A percentile compares a stretch with the other conserved stretches of the same genome.
Evolutionary conservation across 179 eudicot genomes (phyloP).

Genomic region (Silene noctiflora): DNA sequence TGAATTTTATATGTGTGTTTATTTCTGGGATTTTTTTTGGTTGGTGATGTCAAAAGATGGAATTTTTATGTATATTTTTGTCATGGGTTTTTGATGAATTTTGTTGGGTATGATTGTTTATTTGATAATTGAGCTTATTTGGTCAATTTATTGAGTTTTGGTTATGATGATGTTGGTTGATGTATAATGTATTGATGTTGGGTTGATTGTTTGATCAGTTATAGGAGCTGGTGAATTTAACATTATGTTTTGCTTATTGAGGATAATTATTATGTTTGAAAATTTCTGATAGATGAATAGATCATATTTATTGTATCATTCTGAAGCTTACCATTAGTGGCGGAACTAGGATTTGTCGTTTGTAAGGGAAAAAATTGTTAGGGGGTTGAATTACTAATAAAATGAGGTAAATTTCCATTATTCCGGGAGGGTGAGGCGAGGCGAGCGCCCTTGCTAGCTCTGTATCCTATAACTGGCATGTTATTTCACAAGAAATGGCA

Average conservation of each 20-base stretch:
- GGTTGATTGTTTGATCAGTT: not conserved
- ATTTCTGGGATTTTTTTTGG: slow-evolving; percentile 1
- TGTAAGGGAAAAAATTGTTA: too few species aligned
- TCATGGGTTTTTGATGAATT: not conserved
- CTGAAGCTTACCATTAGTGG: not conserved
- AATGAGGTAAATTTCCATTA: too few species aligned
- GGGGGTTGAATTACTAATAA: too few species aligned
- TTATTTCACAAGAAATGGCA: too few species aligned
- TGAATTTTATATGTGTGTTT: not conserved
- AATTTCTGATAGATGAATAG: not conserved
- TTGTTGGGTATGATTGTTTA: slow-evolving; percentile 3
- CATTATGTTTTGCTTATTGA: slow-evolving; percentile 5
- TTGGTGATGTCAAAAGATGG: not conserved
- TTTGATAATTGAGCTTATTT: slow-evolving; percentile 1
- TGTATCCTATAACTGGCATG: too few species aligned
- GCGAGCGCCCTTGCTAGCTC: too few species aligned
- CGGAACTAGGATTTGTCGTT: too few species aligned
- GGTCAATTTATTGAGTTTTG: not conserved
- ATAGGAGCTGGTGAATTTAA: not conserved
- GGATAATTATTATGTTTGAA: not conserved
- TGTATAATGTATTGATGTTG: not conserved
- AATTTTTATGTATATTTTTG: not conserved
- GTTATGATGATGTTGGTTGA: not conserved
- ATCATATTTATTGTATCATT: not conserved
- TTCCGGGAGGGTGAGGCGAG: too few species aligned